These are phyloP conservation scores for Hibiscus tridactylites DNA, from an alignment of 345 rosid species.

Conservation along the genomic window DNA sequence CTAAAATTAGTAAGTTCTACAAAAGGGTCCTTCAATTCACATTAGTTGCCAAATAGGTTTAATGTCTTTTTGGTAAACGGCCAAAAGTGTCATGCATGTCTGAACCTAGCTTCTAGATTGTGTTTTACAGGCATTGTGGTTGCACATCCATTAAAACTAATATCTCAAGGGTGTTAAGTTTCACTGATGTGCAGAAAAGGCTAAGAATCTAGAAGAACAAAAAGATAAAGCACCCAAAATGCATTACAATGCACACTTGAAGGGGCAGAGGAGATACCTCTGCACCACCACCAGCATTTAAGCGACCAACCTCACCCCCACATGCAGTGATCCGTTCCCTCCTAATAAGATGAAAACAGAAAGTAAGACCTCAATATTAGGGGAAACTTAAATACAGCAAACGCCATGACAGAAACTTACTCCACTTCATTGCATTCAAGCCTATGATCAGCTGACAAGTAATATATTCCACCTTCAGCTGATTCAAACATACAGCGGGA, in stretches of 20 bases:
- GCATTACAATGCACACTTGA: conserved; percentile 2
- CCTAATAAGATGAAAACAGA: conserved; percentile 34
- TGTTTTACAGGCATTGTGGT: not conserved
- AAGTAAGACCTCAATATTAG: conserved; percentile 10
- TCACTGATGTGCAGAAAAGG: not conserved
- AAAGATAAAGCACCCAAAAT: not conserved
- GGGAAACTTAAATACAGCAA: conserved; percentile 2
- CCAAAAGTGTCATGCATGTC: not conserved
- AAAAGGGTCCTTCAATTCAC: not conserved
- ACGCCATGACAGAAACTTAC: conserved; percentile 37
- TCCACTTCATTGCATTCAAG: conserved; percentile 92
- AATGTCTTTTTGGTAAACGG: not conserved
- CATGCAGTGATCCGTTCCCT: conserved; percentile 84
- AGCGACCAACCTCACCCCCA: conserved; percentile 98
- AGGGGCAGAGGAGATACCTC: conserved; percentile 52
- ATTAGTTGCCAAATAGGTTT: not conserved
- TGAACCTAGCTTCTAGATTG: conserved; percentile 3
- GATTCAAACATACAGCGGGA: conserved; percentile 97
- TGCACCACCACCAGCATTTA: conserved; percentile 95
- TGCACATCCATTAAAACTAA: not conserved
- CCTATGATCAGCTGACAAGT: conserved; percentile 94
- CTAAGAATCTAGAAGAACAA: not conserved
- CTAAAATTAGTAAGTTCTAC: not conserved
- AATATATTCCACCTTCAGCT: conserved; percentile 82
- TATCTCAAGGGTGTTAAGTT: not conserved